Conservation (phyloP, 768 basidiomycete genomes). For the Tylopilus intermedius region DNA sequence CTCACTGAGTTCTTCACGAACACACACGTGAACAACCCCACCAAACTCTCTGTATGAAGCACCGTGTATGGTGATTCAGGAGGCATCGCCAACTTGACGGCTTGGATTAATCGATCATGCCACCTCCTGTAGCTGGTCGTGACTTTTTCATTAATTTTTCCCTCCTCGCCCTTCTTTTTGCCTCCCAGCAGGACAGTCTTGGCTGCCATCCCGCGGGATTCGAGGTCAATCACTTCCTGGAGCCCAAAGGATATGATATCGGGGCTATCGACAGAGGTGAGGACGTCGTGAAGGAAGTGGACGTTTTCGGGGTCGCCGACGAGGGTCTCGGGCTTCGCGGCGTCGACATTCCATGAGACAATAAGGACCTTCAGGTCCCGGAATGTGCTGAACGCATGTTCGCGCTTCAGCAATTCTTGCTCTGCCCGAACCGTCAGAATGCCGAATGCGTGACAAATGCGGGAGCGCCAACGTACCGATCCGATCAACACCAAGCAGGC, state of each 20-base stretch:
- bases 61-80: conserved; percentile 72
- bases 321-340: conserved; percentile 75
- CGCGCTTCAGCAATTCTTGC: conserved; percentile 67
- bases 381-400: conserved; percentile 74
- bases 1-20: conserved; percentile 72
- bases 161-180: conserved; percentile 56
- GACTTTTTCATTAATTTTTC: conserved; percentile 67
- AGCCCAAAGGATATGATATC: conserved; percentile 93
- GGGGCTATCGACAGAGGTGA: conserved; percentile 67
- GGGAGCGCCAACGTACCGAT: conserved; percentile 54
- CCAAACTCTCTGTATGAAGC: conserved; percentile 80
- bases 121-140: conserved; percentile 84
- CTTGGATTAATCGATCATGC: conserved; percentile 73
- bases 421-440: conserved; percentile 42
- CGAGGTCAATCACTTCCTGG: conserved; percentile 96
- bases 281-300: conserved; percentile 72
- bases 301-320: conserved; percentile 62
- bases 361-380: conserved; percentile 72
- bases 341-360: conserved; percentile 91
- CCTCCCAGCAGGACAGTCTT: conserved; percentile 81
- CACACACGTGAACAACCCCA: conserved; percentile 75
- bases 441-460: background rate
- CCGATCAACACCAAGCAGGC: conserved; percentile 78
- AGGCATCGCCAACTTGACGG: conserved; percentile 72
- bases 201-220: conserved; percentile 85